Percentiles rank a stretch among this genome's conserved stretches.
phyloP scores from a whole-genome alignment of 768 basidiomycete species.

The Peribolospora kevripleyi region DNA sequence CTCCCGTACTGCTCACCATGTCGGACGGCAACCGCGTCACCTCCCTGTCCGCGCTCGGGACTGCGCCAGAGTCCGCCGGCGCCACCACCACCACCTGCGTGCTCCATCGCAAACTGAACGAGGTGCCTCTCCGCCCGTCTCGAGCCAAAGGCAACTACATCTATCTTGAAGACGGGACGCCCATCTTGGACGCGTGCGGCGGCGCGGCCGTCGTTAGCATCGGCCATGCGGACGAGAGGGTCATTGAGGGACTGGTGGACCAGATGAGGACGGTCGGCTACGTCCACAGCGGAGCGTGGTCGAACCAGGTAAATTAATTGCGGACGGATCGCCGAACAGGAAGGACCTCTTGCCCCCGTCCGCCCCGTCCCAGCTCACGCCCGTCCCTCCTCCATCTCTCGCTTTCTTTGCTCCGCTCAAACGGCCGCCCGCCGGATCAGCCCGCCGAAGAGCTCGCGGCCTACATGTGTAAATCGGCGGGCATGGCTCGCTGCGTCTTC shows the following conservation, averaged over 20 bases:
- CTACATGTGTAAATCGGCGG: constrained; percentile 1
- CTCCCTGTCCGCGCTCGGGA: too few species aligned
- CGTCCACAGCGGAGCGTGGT: constrained; percentile 4
- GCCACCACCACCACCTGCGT: too few species aligned
- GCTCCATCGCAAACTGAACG: too few species aligned
- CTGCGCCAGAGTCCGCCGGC: too few species aligned
- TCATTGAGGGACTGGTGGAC: constrained; percentile 6
- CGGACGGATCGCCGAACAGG: background rate
- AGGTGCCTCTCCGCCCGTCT: too few species aligned
- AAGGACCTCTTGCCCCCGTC: background rate
- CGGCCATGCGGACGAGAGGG: constrained; percentile 10
- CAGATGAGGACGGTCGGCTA: constrained; percentile 8
- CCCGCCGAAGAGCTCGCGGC: constrained; percentile 8
- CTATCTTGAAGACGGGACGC: constrained; percentile 4
- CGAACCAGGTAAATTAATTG: background rate
- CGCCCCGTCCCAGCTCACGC: background rate
- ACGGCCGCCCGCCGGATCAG: background rate
- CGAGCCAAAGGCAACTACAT: constrained; percentile 1
- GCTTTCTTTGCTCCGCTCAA: background rate
- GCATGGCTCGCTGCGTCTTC: background rate
- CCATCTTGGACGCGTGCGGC: constrained; percentile 12
- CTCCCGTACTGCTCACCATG: too few species aligned
- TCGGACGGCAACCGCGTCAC: too few species aligned
- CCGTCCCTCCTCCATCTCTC: background rate
- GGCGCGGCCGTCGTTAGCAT: constrained; percentile 11